Base-by-base conservation (phyloP, 2,329 filamentous ascomycete species). In the Cercospora sesami region DNA sequence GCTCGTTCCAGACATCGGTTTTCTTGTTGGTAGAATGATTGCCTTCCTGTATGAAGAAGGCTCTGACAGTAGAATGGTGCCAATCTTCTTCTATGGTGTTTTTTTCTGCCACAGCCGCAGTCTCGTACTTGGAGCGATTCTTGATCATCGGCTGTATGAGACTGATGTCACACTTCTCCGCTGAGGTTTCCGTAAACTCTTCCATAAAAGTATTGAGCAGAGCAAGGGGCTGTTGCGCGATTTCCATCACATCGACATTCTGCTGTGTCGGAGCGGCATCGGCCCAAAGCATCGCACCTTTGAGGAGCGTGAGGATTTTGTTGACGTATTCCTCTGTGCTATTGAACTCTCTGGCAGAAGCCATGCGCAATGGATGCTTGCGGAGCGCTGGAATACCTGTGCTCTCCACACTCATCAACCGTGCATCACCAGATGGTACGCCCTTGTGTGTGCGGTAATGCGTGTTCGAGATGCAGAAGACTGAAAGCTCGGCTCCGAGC, bases 351-450 rank as follows among this genome's bases (percentile, higher is more conserved):
- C n/a, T 45, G 21, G 68, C 42, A 5, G 73, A 71, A 12, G 68
- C 58, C 16, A 74, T 58, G 3, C 26, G 23, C 16, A 75, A 65
- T 4, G 70, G 68, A 23, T 69, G 55, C 2, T 5, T 28, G 45
- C 75, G 71, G 4, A 76, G 64, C 1, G 33, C 63, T 5, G 72
- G 75, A 10, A 76, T 70, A 0, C 69, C 71, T 4, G 75, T 76
- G 31, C 33, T 33, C 6, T 66, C 64, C 0, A 70, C 55, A 7
- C 55, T 63, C 18, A 75, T 66, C 6, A 65, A 58, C 0, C 60
- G 31, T 0, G 64, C 51, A 8, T 28, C 36, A 1, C 31, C 23
- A 0, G 36, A 30, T 1, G 36, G 62, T 2, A 39, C 57, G 3
- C 69, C 71, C 42, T 74, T 75, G 30, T 67, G 61, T 1, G 60